Evolutionary conservation across 805 yeast genomes (phyloP), one percentile per base, ranked within the genome.

Genomic region (Cyberlindnera meyerae): DNA sequence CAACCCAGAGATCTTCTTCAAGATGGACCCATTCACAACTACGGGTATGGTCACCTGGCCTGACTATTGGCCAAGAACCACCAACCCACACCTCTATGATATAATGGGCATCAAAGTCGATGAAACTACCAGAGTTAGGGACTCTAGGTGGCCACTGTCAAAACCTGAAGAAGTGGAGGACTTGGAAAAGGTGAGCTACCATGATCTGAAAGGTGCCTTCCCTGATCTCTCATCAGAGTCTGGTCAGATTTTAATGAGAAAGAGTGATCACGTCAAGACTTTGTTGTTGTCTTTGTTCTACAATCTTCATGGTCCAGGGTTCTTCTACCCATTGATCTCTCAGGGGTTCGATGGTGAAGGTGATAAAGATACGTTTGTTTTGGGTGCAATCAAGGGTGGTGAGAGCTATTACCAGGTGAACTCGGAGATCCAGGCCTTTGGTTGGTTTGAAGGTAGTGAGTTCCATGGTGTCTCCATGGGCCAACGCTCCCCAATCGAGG

Each of bases 271-370:
- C 51, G 50, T 78, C 36, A 70, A 67, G 41, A 77, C 86, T 0
- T 54, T 82, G 30, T 53, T 80, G 18, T 57, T 82, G 32, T 65
- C 83, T 3, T 61, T 77, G 27, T 82, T 79, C 56, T 82, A 82
- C 55, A 82, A 82, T 47, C 58, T 77, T 1, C 63, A 65, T 55
- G 89, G 90, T 0, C 87, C 87, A 1, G 57, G 65, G 8, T 77
- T 71, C 60, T 82, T 75, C 55, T 82, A 82, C 49, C 81, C 79
- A 9, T 57, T 82, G 39, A 65, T 82, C 45, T 73, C 85, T 0
- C 89, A 81, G 52, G 86, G 86, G 4, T 66, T 76, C 18, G 78
- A 86, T 1, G 90, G 90, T 18, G 83, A 82, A 62, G 89, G 90
- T 34, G 90, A 82, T 52, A 82, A 82, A 53, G 90, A 82, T 51